Evolutionary conservation across 176 grass and related monocot genomes (phyloP).

Genomic region (Eleusine coracana): DNA sequence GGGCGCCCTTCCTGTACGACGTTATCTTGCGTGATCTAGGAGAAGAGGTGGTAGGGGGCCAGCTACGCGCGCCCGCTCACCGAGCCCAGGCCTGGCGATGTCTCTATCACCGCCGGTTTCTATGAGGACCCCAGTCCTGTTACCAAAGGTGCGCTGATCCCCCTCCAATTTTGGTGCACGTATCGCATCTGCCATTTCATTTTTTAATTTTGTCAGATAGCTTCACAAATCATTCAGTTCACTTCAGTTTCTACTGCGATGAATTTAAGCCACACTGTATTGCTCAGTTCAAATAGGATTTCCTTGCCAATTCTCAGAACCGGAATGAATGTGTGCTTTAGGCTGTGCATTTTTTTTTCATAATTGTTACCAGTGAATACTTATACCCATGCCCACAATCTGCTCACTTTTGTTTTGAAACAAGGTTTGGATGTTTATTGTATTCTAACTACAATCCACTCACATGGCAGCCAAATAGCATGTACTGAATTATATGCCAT

Average conservation of each 20-base stretch:
- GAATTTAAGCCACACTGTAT: slow-evolving; percentile 3
- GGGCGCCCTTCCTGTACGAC: slow-evolving; percentile 81
- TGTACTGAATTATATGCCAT: not conserved
- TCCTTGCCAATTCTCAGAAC: slow-evolving; percentile 10
- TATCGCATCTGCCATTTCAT: not conserved
- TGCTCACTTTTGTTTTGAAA: not conserved
- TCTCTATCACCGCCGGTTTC: slow-evolving; percentile 92
- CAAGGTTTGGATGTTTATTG: not conserved
- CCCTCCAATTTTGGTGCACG: not conserved
- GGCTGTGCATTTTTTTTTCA: not conserved
- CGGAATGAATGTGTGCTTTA: not conserved
- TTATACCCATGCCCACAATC: not conserved
- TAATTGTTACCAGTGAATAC: not conserved
- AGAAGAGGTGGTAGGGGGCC: slow-evolving; percentile 81
- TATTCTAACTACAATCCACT: not conserved
- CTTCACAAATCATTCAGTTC: not conserved
- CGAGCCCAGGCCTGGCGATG: slow-evolving; percentile 81
- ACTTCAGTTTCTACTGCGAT: not conserved
- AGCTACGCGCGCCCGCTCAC: slow-evolving; percentile 89
- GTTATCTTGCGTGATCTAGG: slow-evolving; percentile 48
- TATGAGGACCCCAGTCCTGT: slow-evolving; percentile 85
- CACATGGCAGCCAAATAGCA: not conserved
- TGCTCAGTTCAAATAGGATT: not conserved
- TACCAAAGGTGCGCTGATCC: slow-evolving; percentile 65
- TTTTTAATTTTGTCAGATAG: not conserved